Conservation (phyloP, 2,329 filamentous ascomycete genomes). For the Chrysosporium queenslandicum region DNA sequence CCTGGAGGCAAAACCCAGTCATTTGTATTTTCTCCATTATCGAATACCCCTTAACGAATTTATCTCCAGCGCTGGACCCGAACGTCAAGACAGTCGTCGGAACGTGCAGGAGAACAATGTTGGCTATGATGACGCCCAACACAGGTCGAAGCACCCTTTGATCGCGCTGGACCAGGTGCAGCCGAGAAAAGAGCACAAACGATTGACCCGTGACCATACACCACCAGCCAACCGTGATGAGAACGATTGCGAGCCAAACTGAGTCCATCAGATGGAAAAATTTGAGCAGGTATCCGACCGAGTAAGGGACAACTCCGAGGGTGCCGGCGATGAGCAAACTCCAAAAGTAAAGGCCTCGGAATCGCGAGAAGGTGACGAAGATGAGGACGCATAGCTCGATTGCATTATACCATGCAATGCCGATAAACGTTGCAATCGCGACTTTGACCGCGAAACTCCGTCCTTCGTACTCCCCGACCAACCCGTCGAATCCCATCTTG, state of each 20-base stretch:
- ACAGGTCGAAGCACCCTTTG: constrained; percentile 24
- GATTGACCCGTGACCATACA: constrained; percentile 32
- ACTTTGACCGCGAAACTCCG: constrained; percentile 32
- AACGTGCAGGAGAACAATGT: constrained; percentile 29
- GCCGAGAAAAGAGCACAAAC: constrained; percentile 33
- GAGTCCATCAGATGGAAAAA: constrained; percentile 33
- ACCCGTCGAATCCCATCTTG: constrained; percentile 24
- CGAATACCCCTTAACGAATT: constrained; percentile 27
- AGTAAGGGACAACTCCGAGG: constrained; percentile 38
- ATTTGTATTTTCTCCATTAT: constrained; percentile 42
- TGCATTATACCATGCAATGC: constrained; percentile 43
- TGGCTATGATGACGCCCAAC: constrained; percentile 31
- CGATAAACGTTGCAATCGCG: constrained; percentile 39
- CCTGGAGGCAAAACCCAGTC: constrained; percentile 42
- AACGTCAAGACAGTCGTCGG: constrained; percentile 30
- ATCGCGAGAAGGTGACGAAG: constrained; percentile 41
- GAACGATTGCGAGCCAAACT: constrained; percentile 35
- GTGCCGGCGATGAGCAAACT: constrained; percentile 38
- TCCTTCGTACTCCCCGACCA: constrained; percentile 31
- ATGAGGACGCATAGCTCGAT: constrained; percentile 42
- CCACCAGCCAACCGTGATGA: constrained; percentile 30
- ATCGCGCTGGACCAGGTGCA: constrained; percentile 31
- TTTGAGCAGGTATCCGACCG: constrained; percentile 41
- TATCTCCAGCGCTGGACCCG: constrained; percentile 17
- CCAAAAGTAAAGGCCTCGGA: constrained; percentile 43